Conservation (phyloP, 2,329 filamentous ascomycete species). For the Ramichloridium luteum region DNA sequence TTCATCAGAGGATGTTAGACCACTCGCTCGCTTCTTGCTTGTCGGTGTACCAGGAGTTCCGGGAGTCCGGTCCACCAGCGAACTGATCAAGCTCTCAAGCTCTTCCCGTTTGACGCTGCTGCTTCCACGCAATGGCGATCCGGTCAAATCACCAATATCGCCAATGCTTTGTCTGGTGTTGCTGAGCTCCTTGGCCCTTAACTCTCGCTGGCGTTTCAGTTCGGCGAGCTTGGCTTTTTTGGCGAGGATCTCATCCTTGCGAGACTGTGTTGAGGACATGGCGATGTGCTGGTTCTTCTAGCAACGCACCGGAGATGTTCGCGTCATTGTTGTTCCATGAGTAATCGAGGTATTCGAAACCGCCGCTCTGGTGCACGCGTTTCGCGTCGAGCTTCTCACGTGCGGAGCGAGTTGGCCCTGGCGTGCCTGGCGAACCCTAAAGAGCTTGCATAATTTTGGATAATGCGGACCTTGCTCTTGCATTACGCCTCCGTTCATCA, state of each 20-base stretch:
- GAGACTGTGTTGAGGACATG: slow-evolving; percentile 44
- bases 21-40: slow-evolving; percentile 18
- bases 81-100: slow-evolving; percentile 76
- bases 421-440: too few relatives aligned
- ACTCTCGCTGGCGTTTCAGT: slow-evolving; percentile 81
- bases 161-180: slow-evolving; percentile 52
- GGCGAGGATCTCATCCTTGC: slow-evolving; percentile 88
- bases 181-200: slow-evolving; percentile 64
- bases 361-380: too few relatives aligned
- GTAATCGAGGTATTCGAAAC: too few relatives aligned
- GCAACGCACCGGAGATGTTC: too few relatives aligned
- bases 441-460: too few relatives aligned
- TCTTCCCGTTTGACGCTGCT: slow-evolving; percentile 49
- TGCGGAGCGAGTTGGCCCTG: too few relatives aligned
- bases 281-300: too few relatives aligned
- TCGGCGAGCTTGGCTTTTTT: slow-evolving; percentile 96
- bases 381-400: too few relatives aligned
- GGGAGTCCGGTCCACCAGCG: slow-evolving; percentile 54
- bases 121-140: slow-evolving; percentile 57
- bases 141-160: slow-evolving; percentile 3
- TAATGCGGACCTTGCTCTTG: too few relatives aligned
- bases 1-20: slow-evolving; percentile 13
- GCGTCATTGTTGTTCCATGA: too few relatives aligned
- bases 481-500: too few relatives aligned
- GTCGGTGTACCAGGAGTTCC: slow-evolving; percentile 17